phyloP scores from a whole-genome alignment of 257 asterid species.

The Primulina tabacum region DNA sequence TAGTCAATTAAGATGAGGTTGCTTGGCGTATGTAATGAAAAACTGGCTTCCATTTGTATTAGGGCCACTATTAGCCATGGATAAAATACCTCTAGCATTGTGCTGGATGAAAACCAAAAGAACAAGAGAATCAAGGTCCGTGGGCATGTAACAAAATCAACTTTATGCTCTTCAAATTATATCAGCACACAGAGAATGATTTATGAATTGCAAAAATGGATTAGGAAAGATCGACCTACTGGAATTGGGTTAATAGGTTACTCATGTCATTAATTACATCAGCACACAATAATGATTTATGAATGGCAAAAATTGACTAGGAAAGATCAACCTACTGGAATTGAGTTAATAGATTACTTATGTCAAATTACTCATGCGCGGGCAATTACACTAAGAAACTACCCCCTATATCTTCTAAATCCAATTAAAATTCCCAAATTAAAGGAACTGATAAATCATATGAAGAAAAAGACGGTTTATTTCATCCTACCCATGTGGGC shows the following conservation, averaged over 20 bases:
- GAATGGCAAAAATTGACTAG: conserved; percentile 4
- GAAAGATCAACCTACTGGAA: neutral
- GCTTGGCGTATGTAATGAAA: conserved; percentile 73
- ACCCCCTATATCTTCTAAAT: neutral
- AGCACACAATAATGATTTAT: neutral
- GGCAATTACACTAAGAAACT: conserved; percentile 14
- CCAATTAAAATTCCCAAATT: neutral
- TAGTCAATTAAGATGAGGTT: conserved; percentile 90
- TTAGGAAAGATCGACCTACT: neutral
- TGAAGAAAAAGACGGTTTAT: neutral
- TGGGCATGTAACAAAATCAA: conserved; percentile 13
- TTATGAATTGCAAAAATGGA: conserved; percentile 1
- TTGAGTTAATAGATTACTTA: neutral
- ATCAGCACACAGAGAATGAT: conserved; percentile 7
- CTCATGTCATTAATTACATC: neutral
- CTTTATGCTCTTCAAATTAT: conserved; percentile 4
- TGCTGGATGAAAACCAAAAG: conserved; percentile 50
- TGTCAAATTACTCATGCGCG: neutral
- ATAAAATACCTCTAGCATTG: conserved; percentile 90
- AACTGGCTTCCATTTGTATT: conserved; percentile 98
- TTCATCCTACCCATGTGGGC: no score
- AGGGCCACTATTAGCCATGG: conserved; percentile 97
- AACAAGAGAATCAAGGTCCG: conserved; percentile 7
- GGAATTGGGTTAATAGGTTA: conserved; percentile 8
- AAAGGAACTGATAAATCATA: conserved; percentile 4